phyloP scores from a whole-genome alignment of 768 basidiomycete genomes.

The Lactarius sanguifluus region DNA sequence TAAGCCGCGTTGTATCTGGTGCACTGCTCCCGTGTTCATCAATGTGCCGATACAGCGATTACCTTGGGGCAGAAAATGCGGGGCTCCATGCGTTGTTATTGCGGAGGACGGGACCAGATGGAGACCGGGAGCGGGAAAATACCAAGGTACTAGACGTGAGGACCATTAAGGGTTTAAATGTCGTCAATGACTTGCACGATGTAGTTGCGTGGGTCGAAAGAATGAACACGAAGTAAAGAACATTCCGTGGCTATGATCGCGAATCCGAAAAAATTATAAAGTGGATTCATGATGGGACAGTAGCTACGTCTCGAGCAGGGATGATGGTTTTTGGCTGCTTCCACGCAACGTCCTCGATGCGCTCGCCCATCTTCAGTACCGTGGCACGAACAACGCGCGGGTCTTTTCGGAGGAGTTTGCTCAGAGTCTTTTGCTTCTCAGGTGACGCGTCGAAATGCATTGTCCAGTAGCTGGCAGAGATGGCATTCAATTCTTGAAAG shows the following conservation, averaged over 20 bases:
- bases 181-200: constrained; percentile 40
- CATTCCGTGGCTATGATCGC: neutral
- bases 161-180: constrained; percentile 33
- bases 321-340: constrained; percentile 47
- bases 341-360: constrained; percentile 63
- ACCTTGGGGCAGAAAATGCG: constrained; percentile 54
- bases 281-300: neutral
- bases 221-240: constrained; percentile 11
- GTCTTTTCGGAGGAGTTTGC: constrained; percentile 68
- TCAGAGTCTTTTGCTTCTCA: constrained; percentile 60
- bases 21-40: neutral
- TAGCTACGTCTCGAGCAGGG: constrained; percentile 19
- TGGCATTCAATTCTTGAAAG: constrained; percentile 15
- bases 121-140: constrained; percentile 47
- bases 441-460: constrained; percentile 90
- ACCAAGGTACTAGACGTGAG: constrained; percentile 42
- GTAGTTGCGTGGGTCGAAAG: constrained; percentile 42
- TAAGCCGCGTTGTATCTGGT: constrained; percentile 33
- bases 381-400: constrained; percentile 85
- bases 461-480: constrained; percentile 72
- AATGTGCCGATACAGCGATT: constrained; percentile 50
- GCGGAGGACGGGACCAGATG: constrained; percentile 49
- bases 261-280: neutral
- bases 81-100: constrained; percentile 61
- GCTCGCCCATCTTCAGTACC: constrained; percentile 73